Base-by-base conservation (phyloP, 2,329 filamentous ascomycete genomes). In the Ceratocystis cubensis region DNA sequence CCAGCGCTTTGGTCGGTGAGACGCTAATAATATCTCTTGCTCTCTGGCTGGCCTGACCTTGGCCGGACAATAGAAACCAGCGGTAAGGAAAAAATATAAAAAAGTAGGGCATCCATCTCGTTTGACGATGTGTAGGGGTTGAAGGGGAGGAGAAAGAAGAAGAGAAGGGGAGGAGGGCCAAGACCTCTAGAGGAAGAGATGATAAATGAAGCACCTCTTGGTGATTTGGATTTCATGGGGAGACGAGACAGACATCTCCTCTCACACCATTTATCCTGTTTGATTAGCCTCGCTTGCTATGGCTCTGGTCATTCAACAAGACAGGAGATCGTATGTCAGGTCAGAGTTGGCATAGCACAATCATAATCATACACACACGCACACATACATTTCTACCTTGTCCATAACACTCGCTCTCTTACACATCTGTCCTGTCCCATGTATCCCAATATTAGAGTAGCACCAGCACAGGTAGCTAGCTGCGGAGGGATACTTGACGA, bases 21-120 rank as follows among this genome's bases (percentile, higher is more conserved):
- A 57, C 53, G 53, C 53, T 57, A 57, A 57, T 57, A 57, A 57
- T 57, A 57, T 57, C 10, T 57, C 53, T 57, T n/a, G 37, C 37
- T 15, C 10, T 41, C 10, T 41, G 37, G 10, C 37, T 41, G 37
- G 37, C 37, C 37, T 41, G 37, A 41, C 37, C 10, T 41, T 5
- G 7, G 28, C 53, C 15, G 15, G 53, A 25, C 1, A 28, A 57
- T 17, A 33, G 13, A 61, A 57, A 57, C 53, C 53, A 57, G 22
- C 53, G 53, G 53, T 57, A 57, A 33, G 28, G 48, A 15, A 22
- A 50, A 50, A 20, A 48, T 2, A 22, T 22, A 50, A 20, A 50
- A 50, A 20, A 20, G 10, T 57, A 10, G 22, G 53, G 53, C 50
- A 13, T 30, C 22, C 50, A 8, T 22, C 25, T 56, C 22, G 25